These are phyloP conservation scores for Chytriomyces sp. DNA, from an alignment of 192 early-diverging fungal species.

Conservation along the genomic window DNA sequence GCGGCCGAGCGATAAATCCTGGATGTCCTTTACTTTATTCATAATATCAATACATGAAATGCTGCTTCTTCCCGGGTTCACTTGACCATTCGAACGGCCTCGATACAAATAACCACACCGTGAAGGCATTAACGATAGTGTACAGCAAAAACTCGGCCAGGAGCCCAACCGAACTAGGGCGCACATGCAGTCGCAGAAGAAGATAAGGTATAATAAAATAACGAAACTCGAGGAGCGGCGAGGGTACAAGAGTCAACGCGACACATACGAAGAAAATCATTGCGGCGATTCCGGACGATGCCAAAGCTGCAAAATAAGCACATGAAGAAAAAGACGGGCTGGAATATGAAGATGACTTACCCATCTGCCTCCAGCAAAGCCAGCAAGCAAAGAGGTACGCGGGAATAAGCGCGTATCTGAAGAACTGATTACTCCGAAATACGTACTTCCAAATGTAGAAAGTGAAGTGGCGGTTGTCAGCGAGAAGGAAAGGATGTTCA, in stretches of 20 bases:
- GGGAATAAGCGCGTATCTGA: slow-evolving; percentile 67
- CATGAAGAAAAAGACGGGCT: background rate
- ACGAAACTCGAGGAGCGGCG: slow-evolving; percentile 91
- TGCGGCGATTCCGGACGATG: slow-evolving; percentile 47
- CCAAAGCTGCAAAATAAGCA: slow-evolving; percentile 10
- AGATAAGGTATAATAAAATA: slow-evolving; percentile 91
- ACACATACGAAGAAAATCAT: slow-evolving; percentile 57
- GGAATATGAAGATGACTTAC: slow-evolving; percentile 14
- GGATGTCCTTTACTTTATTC: background rate
- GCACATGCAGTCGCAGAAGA: slow-evolving; percentile 71
- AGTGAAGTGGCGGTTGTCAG: slow-evolving; percentile 94
- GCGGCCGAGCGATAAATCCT: background rate
- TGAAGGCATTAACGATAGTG: slow-evolving; percentile 62
- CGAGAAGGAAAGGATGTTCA: slow-evolving; percentile 91
- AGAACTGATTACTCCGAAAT: slow-evolving; percentile 56
- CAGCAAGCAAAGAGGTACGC: slow-evolving; percentile 53
- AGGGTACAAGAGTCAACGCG: slow-evolving; percentile 76
- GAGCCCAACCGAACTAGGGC: slow-evolving; percentile 33
- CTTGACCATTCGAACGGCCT: slow-evolving; percentile 75
- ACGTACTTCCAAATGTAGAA: slow-evolving; percentile 93
- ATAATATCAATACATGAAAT: slow-evolving; percentile 90
- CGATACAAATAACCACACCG: slow-evolving; percentile 75
- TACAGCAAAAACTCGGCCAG: slow-evolving; percentile 55
- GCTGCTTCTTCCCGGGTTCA: slow-evolving; percentile 68
- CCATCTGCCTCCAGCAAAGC: slow-evolving; percentile 14